Base-by-base conservation (phyloP, 2,329 filamentous ascomycete genomes). In the Dothidotthia symphoricarpi region DNA sequence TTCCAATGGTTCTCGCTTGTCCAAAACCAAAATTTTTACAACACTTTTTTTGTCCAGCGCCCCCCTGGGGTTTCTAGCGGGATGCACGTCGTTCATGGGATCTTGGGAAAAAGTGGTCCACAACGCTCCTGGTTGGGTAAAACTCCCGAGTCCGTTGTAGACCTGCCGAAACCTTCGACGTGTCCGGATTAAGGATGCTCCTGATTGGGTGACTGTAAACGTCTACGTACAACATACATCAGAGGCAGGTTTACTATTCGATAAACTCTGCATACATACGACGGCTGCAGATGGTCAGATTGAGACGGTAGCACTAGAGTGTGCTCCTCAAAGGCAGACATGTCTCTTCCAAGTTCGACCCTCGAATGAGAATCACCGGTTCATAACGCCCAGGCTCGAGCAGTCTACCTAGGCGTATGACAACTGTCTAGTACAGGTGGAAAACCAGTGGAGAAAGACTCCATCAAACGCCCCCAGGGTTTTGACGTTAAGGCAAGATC, bases 11-110 rank as follows among this genome's bases (percentile, higher is more conserved):
- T 22, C 19, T 22, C 19, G 19, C 19, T 22, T 22, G 9, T 9
- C 19, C 19, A 22, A 22, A 22, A 22, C 5, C 19, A 5, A 22
- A 22, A 22, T 6, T 22, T 22, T 22, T 9, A 9, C 9, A 22
- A 22, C 19, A 22, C 5, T 22, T 22, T 6, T 22, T 22, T 22
- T 22, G 19, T 5, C 19, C 19, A 9, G 19, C 19, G 19, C 19
- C 19, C 5, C 19, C 9, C 19, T 22, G 19, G 19, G 19, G 19
- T 22, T 22, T 22, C 19, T 22, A 9, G 41, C 48, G 47, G 30
- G 24, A 49, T 51, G 53, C 47, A 51, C 31, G 39, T 46, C 48
- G 48, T 48, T 53, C 47, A 51, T 52, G 55, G 45, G 45, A 44
- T 49, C n/a, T n/a, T 45, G 24, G 22, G n/a, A 17, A 40, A 45